phyloP scores from a whole-genome alignment of 2,329 filamentous ascomycete species.

The Fusarium abutilonis region DNA sequence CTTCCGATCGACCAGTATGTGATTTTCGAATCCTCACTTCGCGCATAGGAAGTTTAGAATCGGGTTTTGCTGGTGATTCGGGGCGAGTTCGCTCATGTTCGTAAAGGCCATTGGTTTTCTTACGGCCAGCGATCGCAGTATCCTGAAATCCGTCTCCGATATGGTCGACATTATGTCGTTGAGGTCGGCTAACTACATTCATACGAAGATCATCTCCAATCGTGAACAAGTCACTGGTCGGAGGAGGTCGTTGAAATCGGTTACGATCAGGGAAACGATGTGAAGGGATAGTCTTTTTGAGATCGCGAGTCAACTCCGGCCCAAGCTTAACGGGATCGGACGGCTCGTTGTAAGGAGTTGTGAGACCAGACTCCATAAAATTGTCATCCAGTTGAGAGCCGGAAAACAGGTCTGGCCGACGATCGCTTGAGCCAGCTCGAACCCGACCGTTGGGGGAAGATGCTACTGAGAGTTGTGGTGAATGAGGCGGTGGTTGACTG shows the following conservation, averaged over 20 bases:
- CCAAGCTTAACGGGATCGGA: conserved; percentile 38
- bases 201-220: conserved; percentile 53
- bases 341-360: conserved; percentile 51
- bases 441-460: conserved; percentile 37
- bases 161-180: conserved; percentile 41
- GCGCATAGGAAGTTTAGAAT: conserved; percentile 54
- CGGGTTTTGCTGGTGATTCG: conserved; percentile 40
- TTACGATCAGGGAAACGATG: conserved; percentile 23
- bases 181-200: conserved; percentile 46
- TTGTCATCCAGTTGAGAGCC: conserved; percentile 54
- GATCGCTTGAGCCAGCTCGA: conserved; percentile 27
- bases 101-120: conserved; percentile 30
- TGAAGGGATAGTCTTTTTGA: conserved; percentile 36
- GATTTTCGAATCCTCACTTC: conserved; percentile 48
- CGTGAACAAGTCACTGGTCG: conserved; percentile 35
- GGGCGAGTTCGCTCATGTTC: conserved; percentile 34
- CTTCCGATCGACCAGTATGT: conserved; percentile 39
- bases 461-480: conserved; percentile 32
- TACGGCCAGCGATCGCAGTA: conserved; percentile 29
- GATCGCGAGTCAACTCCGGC: conserved; percentile 41
- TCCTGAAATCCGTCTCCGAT: conserved; percentile 51
- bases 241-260: conserved; percentile 23
- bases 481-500: conserved; percentile 39
- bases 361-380: conserved; percentile 53
- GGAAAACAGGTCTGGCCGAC: conserved; percentile 47